Conservation (phyloP, 257 asterid genomes). For the Solanum lycopersicoides region DNA sequence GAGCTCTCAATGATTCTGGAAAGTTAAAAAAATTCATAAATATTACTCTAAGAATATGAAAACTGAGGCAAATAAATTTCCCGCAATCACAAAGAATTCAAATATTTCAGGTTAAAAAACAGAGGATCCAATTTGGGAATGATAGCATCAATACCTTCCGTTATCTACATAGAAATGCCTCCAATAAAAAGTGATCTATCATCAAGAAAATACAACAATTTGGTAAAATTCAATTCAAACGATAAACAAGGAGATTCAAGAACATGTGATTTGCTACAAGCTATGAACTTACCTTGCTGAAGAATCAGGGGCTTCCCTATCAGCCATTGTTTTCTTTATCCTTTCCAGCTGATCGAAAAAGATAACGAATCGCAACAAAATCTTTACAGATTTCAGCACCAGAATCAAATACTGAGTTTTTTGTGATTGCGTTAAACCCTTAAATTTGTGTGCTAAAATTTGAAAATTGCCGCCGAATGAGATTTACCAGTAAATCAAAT, state of each 20-base stretch:
- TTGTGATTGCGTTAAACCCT: no score
- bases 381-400: no score
- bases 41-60: background rate
- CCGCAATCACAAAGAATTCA: background rate
- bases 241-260: slow-evolving; percentile 13
- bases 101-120: background rate
- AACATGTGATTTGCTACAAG: slow-evolving; percentile 16
- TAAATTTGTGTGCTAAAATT: no score
- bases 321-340: background rate
- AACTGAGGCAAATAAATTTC: no score
- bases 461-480: no score
- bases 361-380: no score
- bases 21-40: background rate
- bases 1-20: slow-evolving; percentile 72
- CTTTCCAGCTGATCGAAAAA: no score
- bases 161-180: slow-evolving; percentile 98
- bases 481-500: no score
- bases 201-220: background rate
- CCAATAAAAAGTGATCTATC: slow-evolving; percentile 95
- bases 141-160: slow-evolving; percentile 51
- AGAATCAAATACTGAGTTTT: no score
- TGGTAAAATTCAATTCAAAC: background rate
- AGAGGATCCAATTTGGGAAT: background rate
- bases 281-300: slow-evolving; percentile 95
- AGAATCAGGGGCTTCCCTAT: slow-evolving; percentile 34